These are phyloP conservation scores for Epichloe hybrida DNA, from an alignment of 2,329 filamentous ascomycete species.

Conservation along the genomic window DNA sequence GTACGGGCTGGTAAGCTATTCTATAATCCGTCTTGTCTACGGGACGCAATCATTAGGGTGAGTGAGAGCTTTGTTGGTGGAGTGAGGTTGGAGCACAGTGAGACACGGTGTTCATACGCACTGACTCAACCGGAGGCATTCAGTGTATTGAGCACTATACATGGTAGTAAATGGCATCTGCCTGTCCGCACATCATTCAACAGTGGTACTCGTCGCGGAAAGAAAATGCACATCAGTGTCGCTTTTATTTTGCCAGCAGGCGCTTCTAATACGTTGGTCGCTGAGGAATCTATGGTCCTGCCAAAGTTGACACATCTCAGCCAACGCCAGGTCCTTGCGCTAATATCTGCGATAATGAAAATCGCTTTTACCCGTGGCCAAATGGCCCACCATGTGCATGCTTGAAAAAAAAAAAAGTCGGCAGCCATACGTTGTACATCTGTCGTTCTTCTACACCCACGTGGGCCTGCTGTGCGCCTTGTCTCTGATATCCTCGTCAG, in stretches of 20 bases:
- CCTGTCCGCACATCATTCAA: too few species aligned
- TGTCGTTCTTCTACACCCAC: neutral
- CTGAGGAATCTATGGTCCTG: neutral
- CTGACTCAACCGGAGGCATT: neutral
- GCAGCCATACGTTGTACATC: neutral
- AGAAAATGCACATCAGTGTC: neutral
- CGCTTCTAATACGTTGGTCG: neutral
- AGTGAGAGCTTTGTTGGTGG: neutral
- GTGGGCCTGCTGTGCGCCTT: neutral
- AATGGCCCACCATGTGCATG: neutral
- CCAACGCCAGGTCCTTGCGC: neutral
- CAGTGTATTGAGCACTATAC: neutral
- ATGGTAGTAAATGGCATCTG: neutral
- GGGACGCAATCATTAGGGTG: neutral
- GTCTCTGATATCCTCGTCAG: too few species aligned
- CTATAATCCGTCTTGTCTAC: too few species aligned
- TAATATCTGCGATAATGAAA: neutral
- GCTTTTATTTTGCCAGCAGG: neutral
- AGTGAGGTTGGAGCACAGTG: neutral
- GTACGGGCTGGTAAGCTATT: too few species aligned
- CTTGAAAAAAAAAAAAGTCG: too few species aligned
- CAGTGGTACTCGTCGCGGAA: too few species aligned
- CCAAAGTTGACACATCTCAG: neutral
- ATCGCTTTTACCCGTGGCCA: neutral
- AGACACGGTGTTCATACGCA: neutral